Evolutionary conservation across 345 rosid species (phyloP).

Genomic region (Trapa bicornis): DNA sequence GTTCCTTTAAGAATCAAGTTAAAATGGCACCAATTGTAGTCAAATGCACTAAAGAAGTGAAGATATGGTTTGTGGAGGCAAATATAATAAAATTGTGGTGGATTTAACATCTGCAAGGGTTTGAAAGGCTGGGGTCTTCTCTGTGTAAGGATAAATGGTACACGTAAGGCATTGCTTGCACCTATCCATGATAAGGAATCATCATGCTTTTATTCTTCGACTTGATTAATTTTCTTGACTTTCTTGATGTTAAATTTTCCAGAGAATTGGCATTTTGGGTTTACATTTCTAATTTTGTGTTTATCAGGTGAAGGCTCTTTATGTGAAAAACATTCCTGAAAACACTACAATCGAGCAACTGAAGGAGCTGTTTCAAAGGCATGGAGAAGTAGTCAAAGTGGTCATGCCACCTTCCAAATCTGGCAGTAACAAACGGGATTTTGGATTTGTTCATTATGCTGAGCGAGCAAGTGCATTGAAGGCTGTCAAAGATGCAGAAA

Average conservation of each 20-base stretch:
- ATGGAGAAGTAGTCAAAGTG: slow-evolving; percentile 88
- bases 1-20: no score
- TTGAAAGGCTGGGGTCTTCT: not conserved
- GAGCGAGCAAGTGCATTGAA: slow-evolving; percentile 92
- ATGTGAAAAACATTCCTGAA: slow-evolving; percentile 93
- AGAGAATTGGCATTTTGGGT: slow-evolving; percentile 1
- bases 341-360: slow-evolving; percentile 65
- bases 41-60: no score
- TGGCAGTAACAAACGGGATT: slow-evolving; percentile 65
- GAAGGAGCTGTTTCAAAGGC: slow-evolving; percentile 76
- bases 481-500: slow-evolving; percentile 80
- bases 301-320: slow-evolving; percentile 85
- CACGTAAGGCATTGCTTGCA: not conserved
- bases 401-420: slow-evolving; percentile 95
- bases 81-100: not conserved
- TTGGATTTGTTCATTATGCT: slow-evolving; percentile 92
- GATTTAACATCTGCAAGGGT: not conserved
- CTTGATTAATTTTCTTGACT: not conserved
- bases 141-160: not conserved
- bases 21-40: no score
- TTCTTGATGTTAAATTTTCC: not conserved
- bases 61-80: not conserved
- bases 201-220: not conserved
- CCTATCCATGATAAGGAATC: not conserved
- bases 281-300: slow-evolving; percentile 5